Base-by-base conservation (phyloP, 192 early-diverging fungal genomes). In the Blastocladiella britannica region DNA sequence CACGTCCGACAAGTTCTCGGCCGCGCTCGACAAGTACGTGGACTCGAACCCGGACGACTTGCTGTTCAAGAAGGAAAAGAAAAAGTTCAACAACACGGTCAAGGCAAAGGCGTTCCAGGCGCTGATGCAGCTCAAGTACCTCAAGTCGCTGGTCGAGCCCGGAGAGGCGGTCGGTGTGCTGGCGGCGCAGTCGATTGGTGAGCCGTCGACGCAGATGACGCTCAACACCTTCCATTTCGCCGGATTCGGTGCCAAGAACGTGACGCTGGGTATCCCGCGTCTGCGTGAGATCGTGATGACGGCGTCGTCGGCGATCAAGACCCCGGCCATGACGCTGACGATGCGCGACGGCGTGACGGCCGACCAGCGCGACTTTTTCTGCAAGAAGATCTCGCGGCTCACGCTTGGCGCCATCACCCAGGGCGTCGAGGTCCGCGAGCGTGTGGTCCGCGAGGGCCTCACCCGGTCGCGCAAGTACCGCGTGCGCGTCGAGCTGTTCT, bases 201-300 rank as follows among this genome's bases (percentile, higher is more conserved):
- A 99, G 73, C 96, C 96, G 51, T 94, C 92, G 51, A 99, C 96
- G 18, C 96, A 99, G 66, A 99, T 99, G 96, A 99, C 96, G 37
- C 77, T 99, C 29, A 99, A 99, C 74, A 99, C 96, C 55, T 99
- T 99, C 87, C 96, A 99, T 76, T 88, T 95, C 72, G 88, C 88
- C 51, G 88, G 88, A 28, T 89, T 84, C 59, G 93, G 91, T 70
- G 91, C 90, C 59, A 91, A 89, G 66, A 99, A 99, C 80, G 96
- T 99, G 25, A 99, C 96, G 3, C 80, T 99, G 37, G 96, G 96
- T 82, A 97, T 99, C 59, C 96, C 96, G 37, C 92, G 96, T 79
- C 71, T 99, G 57, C 87, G 93, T 65, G 96, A 99, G 76, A 93
- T 99, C 62, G 85, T 99, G 69, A 99, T 99, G 93, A 94, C 91